Evolutionary conservation across 805 yeast species (phyloP).

Genomic region (Candida coquimbonensis): DNA sequence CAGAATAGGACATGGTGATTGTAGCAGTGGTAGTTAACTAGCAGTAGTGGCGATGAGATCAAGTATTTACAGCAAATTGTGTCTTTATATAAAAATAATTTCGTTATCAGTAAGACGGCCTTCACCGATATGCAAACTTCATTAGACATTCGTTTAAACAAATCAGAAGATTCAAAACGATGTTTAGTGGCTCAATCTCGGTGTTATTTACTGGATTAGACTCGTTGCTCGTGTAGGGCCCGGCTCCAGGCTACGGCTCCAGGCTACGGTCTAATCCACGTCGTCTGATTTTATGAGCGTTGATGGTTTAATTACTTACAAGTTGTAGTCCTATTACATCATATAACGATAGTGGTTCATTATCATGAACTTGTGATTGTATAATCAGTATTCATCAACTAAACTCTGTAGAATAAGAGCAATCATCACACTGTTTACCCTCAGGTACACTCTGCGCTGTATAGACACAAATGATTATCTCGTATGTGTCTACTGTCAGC

Average conservation of each 20-base stretch:
- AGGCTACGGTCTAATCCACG: background rate
- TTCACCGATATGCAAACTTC: constrained; percentile 1
- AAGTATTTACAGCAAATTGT: background rate
- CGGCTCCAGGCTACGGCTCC: too few species aligned
- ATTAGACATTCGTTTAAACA: background rate
- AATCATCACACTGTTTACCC: too few species aligned
- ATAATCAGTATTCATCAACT: too few species aligned
- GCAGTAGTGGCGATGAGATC: background rate
- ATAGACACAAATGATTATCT: background rate
- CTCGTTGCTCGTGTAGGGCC: too few species aligned
- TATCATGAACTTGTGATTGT: too few species aligned
- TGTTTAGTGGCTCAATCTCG: too few species aligned
- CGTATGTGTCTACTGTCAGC: background rate
- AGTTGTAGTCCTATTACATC: too few species aligned
- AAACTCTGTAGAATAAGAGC: too few species aligned
- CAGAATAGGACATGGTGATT: constrained; percentile 16
- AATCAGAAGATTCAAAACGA: background rate
- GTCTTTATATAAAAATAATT: background rate
- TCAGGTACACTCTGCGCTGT: too few species aligned
- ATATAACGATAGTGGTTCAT: too few species aligned
- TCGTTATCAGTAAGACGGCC: constrained; percentile 1
- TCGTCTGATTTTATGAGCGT: background rate
- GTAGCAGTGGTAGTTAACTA: background rate
- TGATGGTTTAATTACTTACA: too few species aligned
- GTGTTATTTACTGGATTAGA: too few species aligned